Base-by-base conservation (phyloP, 2,329 filamentous ascomycete genomes). In the Hypoxylon sp. region DNA sequence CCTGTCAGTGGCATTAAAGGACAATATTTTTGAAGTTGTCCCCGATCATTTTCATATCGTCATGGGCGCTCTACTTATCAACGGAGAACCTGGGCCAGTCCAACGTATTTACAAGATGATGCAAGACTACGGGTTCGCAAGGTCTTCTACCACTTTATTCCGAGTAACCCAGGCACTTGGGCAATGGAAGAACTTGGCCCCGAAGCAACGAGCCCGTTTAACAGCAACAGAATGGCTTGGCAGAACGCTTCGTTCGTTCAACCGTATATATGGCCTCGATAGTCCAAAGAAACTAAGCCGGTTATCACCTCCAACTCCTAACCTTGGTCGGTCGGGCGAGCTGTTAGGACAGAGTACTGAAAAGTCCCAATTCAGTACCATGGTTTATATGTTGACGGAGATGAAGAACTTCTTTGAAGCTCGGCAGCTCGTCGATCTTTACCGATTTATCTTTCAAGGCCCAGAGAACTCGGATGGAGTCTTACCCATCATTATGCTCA, bases 401-500 rank as follows among this genome's bases (percentile, higher is more conserved):
- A 80, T 78, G 71, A 81, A 75, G 27, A 79, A 84, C 29, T 85
- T 84, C 46, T 79, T 87, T 4, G 86, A 89, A 5, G 85, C 87
- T 14, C 78, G 85, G 65, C 79, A 86, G 58, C 78, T 93, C 5
- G 83, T 90, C 69, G 79, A 84, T 29, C 74, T 86, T 51, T 91
- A 87, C 71, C 77, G 79, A 29, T 76, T 77, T 47, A 71, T 81
- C 19, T 78, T 83, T 27, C 78, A 74, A 27, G 70, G 79, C 0
- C 65, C 78, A 16, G 72, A 75, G 32, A 69, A 77, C 45, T 64
- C 66, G 46, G 61, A 74, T 12, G 74, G 79, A 8, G 66, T 77
- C 0, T 78, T 86, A 14, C 86, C 89, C 0, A 78, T 88, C 2
- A 76, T 80, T 14, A 78, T 94, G 58, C 78, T 92, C 21, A 83